phyloP scores from a whole-genome alignment of 176 grass and related monocot species.

The Canna indica region DNA sequence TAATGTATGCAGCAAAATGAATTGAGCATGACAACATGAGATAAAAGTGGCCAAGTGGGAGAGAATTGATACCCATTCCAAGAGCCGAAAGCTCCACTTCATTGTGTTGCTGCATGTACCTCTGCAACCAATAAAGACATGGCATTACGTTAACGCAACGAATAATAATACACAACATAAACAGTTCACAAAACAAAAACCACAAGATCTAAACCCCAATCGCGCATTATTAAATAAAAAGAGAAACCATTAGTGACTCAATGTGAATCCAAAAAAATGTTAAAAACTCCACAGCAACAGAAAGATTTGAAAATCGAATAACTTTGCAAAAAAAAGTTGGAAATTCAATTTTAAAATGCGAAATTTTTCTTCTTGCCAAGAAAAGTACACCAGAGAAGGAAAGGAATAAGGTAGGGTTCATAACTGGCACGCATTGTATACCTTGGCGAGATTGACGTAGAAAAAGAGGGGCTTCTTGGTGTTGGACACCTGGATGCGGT shows the following conservation, averaged over 20 bases:
- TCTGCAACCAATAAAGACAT: not conserved
- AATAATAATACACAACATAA: not conserved
- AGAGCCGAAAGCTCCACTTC: conserved; percentile 95
- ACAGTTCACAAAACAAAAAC: not conserved
- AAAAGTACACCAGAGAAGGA: no score
- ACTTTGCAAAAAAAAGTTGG: no score
- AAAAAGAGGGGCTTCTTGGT: conserved; percentile 96
- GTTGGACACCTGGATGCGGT: conserved; percentile 88
- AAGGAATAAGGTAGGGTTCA: no score
- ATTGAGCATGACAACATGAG: not conserved
- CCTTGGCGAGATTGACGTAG: conserved; percentile 92
- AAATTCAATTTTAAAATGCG: no score
- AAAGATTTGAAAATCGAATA: no score
- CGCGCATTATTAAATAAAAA: not conserved
- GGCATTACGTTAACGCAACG: not conserved
- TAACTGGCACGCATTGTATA: conserved; percentile 8
- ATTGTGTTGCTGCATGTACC: conserved; percentile 79
- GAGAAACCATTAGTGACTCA: not conserved
- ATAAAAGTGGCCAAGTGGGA: not conserved
- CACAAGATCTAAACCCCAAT: not conserved
- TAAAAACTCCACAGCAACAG: not conserved
- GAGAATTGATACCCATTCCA: conserved; percentile 65
- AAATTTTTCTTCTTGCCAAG: no score
- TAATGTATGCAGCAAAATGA: no score
- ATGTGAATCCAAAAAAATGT: not conserved